Evolutionary conservation across 768 basidiomycete species (phyloP), one percentile per base, ranked within the genome.

Genomic region (Coprinellus micaceus): DNA sequence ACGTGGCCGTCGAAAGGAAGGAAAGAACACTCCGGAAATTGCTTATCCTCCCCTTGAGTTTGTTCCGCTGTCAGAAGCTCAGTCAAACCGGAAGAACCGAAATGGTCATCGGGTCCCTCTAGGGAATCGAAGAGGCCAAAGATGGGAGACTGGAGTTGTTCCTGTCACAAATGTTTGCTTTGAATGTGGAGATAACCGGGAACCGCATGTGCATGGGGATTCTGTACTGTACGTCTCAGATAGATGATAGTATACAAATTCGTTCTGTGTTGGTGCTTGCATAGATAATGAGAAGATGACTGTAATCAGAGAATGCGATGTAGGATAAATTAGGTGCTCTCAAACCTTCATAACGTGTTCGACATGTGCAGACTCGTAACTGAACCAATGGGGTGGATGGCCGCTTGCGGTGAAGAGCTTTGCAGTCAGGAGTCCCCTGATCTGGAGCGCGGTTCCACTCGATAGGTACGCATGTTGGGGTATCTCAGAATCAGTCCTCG

Each of bases 401-500:
- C 52, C 24, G 15, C 25, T 22, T 19, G 25, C 26, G n/a, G 33
- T 56, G 46, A 17, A 15, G 33, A 29, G 37, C 11, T 10, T 40
- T 25, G 28, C 33, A n/a, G 24, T 67, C 63, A 77, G 53, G 75
- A 73, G 40, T 76, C 74, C 37, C 72, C 72, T 56, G 77, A 79
- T 60, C 71, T 69, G 26, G 76, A 73, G 45, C 68, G 73, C 54
- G 68, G 65, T 58, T 79, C 78, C 28, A 77, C 72, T 62, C 76
- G 71, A 54, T 74, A 67, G 57, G 74, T 78, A 47, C 77, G 76
- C 71, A 78, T 75, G 63, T 79, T 80, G n/a, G 88, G 88, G 61
- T 89, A 88, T 69, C 81, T 80, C 63, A 91, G 67, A 58, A 78
- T 78, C 29, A 91, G 77, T 56, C 74, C 77, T 58, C 78, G 79